phyloP scores from a whole-genome alignment of 257 asterid genomes.

The Solanum sitiens region DNA sequence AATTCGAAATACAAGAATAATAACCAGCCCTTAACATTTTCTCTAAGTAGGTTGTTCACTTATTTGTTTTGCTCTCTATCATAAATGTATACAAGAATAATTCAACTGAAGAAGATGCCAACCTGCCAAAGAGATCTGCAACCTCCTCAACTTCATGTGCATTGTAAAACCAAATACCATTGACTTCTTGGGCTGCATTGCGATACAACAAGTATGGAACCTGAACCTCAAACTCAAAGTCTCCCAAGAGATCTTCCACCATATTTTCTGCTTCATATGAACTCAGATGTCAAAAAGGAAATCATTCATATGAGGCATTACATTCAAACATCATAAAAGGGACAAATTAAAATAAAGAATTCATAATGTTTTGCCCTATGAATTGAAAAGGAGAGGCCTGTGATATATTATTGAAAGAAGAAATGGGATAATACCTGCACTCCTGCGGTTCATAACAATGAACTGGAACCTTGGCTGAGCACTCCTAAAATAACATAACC shows the following conservation, averaged over 20 bases:
- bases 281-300: not conserved
- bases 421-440: slow-evolving; percentile 36
- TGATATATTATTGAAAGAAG: not conserved
- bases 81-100: not conserved
- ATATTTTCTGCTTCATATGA: slow-evolving; percentile 43
- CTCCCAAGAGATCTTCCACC: slow-evolving; percentile 74
- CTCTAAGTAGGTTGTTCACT: not conserved
- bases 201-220: slow-evolving; percentile 69
- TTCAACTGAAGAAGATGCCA: slow-evolving; percentile 1
- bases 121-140: slow-evolving; percentile 69
- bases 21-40: not conserved
- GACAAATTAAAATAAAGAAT: not conserved
- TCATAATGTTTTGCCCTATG: not conserved
- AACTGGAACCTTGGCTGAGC: slow-evolving; percentile 77
- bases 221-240: slow-evolving; percentile 74
- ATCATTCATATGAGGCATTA: not conserved
- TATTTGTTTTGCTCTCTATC: not conserved
- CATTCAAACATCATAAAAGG: not conserved
- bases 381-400: not conserved
- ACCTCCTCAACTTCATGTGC: slow-evolving; percentile 61
- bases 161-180: slow-evolving; percentile 88
- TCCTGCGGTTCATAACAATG: slow-evolving; percentile 74
- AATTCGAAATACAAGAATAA: not conserved
- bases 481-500: slow-evolving; percentile 43
- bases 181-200: slow-evolving; percentile 67